Conservation (phyloP, 345 rosid genomes). For the Citrus unshiu region DNA sequence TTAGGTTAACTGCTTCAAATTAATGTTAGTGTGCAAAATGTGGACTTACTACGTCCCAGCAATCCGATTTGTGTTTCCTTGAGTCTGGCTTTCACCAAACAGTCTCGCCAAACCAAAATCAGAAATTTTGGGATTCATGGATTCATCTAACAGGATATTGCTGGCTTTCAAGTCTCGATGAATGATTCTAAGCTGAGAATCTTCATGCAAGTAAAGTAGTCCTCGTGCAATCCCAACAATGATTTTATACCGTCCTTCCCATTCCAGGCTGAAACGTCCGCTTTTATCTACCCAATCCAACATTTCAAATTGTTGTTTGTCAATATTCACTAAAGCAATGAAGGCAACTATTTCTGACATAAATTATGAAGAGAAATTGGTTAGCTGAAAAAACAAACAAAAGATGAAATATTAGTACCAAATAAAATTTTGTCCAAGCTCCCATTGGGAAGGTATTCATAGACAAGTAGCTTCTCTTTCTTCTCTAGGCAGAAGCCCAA, state of each 20-base stretch:
- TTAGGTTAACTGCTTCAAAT: no score
- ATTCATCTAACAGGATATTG: conserved; percentile 25
- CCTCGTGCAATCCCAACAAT: conserved; percentile 23
- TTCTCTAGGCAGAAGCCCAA: conserved; percentile 40
- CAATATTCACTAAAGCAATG: not conserved
- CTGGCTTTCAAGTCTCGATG: conserved; percentile 30
- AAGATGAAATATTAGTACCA: conserved; percentile 15
- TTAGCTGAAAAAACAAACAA: not conserved
- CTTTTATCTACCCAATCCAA: conserved; percentile 10
- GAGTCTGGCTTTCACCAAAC: conserved; percentile 24
- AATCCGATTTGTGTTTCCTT: conserved; percentile 22
- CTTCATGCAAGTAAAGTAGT: conserved; percentile 25
- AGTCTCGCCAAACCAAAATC: conserved; percentile 35
- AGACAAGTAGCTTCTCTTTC: conserved; percentile 39
- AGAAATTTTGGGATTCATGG: conserved; percentile 30
- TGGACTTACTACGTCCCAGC: conserved; percentile 36
- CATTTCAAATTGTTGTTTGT: not conserved
- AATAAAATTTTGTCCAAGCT: conserved; percentile 40
- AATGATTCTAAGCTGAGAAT: conserved; percentile 26
- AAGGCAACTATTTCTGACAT: not conserved
- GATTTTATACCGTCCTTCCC: conserved; percentile 24
- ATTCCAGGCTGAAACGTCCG: conserved; percentile 9
- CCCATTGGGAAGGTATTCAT: conserved; percentile 40
- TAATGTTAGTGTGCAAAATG: not conserved
- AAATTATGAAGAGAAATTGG: not conserved